These are phyloP conservation scores for Halophytophthora polymorphica DNA, from an alignment of 352 stramenopile species.

Conservation along the genomic window DNA sequence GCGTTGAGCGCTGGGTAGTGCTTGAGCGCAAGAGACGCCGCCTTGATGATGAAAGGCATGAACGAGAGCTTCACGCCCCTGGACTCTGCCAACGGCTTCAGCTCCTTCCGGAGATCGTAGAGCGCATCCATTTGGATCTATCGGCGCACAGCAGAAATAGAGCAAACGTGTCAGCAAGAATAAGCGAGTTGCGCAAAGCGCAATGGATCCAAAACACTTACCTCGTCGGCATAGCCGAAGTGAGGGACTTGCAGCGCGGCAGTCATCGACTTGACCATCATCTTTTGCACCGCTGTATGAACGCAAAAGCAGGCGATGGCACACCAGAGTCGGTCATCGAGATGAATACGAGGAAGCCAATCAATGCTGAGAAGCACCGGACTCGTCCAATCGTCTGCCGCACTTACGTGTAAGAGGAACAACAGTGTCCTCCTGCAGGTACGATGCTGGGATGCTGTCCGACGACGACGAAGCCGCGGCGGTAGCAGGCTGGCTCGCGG, in stretches of 20 bases:
- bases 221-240: constrained; percentile 97
- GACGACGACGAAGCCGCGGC: constrained; percentile 2
- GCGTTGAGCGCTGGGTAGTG: constrained; percentile 95
- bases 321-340: neutral
- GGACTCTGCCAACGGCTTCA: constrained; percentile 84
- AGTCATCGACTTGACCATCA: constrained; percentile 99
- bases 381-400: too few relatives aligned
- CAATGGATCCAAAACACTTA: constrained; percentile 20
- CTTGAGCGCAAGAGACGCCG: constrained; percentile 91
- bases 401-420: constrained; percentile 76
- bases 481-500: neutral
- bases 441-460: constrained; percentile 20
- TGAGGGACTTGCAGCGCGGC: constrained; percentile 94
- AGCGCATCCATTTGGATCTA: constrained; percentile 91
- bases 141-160: neutral
- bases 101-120: constrained; percentile 74
- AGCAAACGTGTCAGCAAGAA: neutral
- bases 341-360: constrained; percentile 1
- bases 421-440: constrained; percentile 66
- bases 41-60: constrained; percentile 97
- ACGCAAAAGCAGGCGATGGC: constrained; percentile 7
- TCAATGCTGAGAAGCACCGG: neutral
- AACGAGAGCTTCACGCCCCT: constrained; percentile 92
- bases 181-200: too few relatives aligned
- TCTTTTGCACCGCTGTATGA: constrained; percentile 91